Evolutionary conservation across 129 eudicot genomes (phyloP), one percentile per base, ranked within the genome.

Genomic region (Logfia minima): DNA sequence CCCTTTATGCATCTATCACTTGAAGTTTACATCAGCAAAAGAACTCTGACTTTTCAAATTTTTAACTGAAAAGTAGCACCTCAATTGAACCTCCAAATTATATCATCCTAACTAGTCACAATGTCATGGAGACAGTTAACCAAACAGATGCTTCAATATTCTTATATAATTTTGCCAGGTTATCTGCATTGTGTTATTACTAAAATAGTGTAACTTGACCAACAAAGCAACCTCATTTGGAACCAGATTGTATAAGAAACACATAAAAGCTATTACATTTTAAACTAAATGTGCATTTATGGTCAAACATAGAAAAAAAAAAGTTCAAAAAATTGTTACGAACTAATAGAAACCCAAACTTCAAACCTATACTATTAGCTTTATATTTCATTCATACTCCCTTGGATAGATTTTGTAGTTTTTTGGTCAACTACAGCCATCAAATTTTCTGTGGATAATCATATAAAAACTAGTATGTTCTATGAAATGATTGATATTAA

Each of bases 61-160:
- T 22, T 60, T 60, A 60, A 60, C 24, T 11, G 32, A 10, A 60
- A 59, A 60, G 17, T 62, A 62, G 67, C 67, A 11, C 67, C 35
- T 62, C 29, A 16, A 62, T 16, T 24, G 8, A 61, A 23, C 34
- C 67, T 13, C 35, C 35, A 22, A 61, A 16, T 24, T 24, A 26
- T 62, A 24, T 24, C 67, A 62, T 62, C 34, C 34, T 6, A 62
- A 62, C 32, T 24, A 62, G 34, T 24, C 29, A 61, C 34, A n/a
- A 61, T 61, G 66, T 61, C n/a, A 62, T 29, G 5, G 6, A 16
- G 67, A 62, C 67, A 62, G n/a, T 62, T 62, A 62, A 24, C 67
- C 18, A 62, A 62, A 62, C 35, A 62, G 35, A 22, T 24, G 32
- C 35, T 9, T 62, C 34, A 62, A 22, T 62, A 35, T 29, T 61